Evolutionary conservation across 1,284 basidiomycete species (phyloP).

Genomic region (Trametes polyzona): DNA sequence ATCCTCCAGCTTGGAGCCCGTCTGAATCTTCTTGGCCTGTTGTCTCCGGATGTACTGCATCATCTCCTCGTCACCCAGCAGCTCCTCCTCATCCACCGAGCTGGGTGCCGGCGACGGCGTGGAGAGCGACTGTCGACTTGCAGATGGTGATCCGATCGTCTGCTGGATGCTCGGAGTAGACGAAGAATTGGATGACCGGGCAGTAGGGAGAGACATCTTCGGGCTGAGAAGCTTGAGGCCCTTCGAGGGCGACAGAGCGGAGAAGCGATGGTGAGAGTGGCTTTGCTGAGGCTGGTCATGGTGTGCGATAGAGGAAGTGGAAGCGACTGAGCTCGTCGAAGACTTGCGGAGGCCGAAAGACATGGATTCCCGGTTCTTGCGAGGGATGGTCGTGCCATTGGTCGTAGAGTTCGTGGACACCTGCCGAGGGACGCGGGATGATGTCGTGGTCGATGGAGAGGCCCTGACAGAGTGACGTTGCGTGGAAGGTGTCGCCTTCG

Average conservation of each 20-base stretch:
- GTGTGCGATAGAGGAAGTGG: slow-evolving; percentile 56
- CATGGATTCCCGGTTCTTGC: slow-evolving; percentile 78
- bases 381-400: slow-evolving; percentile 49
- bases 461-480: slow-evolving; percentile 55
- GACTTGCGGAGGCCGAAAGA: slow-evolving; percentile 79
- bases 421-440: slow-evolving; percentile 69
- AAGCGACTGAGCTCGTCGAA: slow-evolving; percentile 76
- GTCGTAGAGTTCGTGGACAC: slow-evolving; percentile 53
- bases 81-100: slow-evolving; percentile 87
- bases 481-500: slow-evolving; percentile 33
- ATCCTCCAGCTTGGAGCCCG: slow-evolving; percentile 84
- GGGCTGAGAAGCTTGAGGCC: slow-evolving; percentile 78
- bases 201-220: slow-evolving; percentile 66
- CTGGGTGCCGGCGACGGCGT: slow-evolving; percentile 81
- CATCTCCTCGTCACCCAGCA: slow-evolving; percentile 96
- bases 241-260: slow-evolving; percentile 81
- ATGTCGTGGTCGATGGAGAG: slow-evolving; percentile 50
- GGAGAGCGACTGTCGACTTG: slow-evolving; percentile 75
- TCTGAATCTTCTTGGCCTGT: slow-evolving; percentile 85
- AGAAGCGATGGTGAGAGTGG: slow-evolving; percentile 64
- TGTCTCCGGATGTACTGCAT: slow-evolving; percentile 90
- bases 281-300: slow-evolving; percentile 33
- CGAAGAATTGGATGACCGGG: slow-evolving; percentile 54
- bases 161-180: slow-evolving; percentile 57
- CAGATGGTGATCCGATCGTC: slow-evolving; percentile 63